Evolutionary conservation across 805 yeast genomes (phyloP).

Genomic region (Metschnikowia matae): DNA sequence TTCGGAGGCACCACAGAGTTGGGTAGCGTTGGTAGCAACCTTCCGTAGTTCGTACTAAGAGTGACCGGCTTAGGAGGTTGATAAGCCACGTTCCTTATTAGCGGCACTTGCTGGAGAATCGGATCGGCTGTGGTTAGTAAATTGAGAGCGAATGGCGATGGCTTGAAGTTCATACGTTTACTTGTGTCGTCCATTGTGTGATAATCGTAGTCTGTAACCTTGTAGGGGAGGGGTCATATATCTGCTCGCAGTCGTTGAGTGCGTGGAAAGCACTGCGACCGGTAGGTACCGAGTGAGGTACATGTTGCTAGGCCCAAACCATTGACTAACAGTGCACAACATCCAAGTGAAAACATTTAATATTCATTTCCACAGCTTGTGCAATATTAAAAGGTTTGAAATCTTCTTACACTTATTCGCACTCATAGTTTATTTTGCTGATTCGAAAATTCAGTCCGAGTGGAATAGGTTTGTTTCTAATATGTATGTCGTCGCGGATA

Average conservation of each 20-base stretch:
- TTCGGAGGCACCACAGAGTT: conserved; percentile 37
- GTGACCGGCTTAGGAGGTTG: conserved; percentile 55
- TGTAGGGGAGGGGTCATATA: not conserved
- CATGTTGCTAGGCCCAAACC: not conserved
- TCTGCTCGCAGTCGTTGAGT: not conserved
- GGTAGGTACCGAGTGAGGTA: not conserved
- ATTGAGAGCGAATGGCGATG: not conserved
- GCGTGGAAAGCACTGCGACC: not conserved
- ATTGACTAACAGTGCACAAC: not conserved
- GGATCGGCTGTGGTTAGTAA: conserved; percentile 38
- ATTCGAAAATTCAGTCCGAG: too few relatives aligned
- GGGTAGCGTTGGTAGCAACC: conserved; percentile 32
- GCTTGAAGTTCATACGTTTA: conserved; percentile 14
- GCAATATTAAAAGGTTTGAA: too few relatives aligned
- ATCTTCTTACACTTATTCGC: too few relatives aligned
- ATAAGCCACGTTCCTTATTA: conserved; percentile 48
- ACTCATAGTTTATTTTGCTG: too few relatives aligned
- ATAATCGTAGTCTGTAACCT: not conserved
- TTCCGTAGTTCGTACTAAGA: conserved; percentile 45
- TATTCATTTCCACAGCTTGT: too few relatives aligned
- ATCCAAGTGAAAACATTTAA: too few relatives aligned
- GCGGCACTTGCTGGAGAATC: conserved; percentile 49
- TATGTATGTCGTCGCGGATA: not conserved
- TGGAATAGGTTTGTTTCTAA: too few relatives aligned
- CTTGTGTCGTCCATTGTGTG: conserved; percentile 19